These are phyloP conservation scores for Drechslerella coelobrocha DNA, from an alignment of 2,329 filamentous ascomycete genomes.

Conservation along the genomic window DNA sequence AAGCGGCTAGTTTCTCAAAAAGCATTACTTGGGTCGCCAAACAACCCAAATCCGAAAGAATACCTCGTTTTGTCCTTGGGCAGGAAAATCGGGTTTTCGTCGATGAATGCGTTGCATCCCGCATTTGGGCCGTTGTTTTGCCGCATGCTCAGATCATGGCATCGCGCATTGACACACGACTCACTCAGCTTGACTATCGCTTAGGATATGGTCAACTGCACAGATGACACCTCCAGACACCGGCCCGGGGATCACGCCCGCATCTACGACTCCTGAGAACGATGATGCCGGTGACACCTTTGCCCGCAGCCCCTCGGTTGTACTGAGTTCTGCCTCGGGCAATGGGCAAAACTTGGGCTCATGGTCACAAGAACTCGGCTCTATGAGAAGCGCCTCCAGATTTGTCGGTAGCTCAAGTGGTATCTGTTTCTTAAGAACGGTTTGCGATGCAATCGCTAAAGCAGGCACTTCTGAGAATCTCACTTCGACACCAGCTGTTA, in stretches of 20 bases:
- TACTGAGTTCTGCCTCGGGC: slow-evolving; percentile 49
- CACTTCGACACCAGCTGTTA: slow-evolving; percentile 56
- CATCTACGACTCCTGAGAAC: slow-evolving; percentile 24
- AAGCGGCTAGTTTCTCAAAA: too few relatives aligned
- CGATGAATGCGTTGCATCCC: too few relatives aligned
- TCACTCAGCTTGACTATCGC: too few relatives aligned
- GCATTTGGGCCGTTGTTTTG: too few relatives aligned
- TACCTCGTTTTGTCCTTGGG: too few relatives aligned
- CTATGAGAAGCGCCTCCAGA: slow-evolving; percentile 65
- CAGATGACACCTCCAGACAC: slow-evolving; percentile 32
- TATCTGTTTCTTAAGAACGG: slow-evolving; percentile 67
- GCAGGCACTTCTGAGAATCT: slow-evolving; percentile 53
- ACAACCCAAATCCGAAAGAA: too few relatives aligned
- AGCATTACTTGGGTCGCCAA: too few relatives aligned
- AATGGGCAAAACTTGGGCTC: slow-evolving; percentile 47
- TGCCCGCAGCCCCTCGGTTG: slow-evolving; percentile 50
- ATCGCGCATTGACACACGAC: too few relatives aligned
- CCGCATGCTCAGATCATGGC: slow-evolving; percentile 9
- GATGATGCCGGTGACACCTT: slow-evolving; percentile 35
- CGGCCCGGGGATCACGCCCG: slow-evolving; percentile 11
- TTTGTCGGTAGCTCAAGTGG: slow-evolving; percentile 68
- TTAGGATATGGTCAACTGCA: neutral
- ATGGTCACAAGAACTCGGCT: slow-evolving; percentile 59
- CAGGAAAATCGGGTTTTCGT: too few relatives aligned
- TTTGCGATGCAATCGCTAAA: slow-evolving; percentile 62